Evolutionary conservation across 352 stramenopile species (phyloP).

Genomic region (Thalassiosira pacifica): DNA sequence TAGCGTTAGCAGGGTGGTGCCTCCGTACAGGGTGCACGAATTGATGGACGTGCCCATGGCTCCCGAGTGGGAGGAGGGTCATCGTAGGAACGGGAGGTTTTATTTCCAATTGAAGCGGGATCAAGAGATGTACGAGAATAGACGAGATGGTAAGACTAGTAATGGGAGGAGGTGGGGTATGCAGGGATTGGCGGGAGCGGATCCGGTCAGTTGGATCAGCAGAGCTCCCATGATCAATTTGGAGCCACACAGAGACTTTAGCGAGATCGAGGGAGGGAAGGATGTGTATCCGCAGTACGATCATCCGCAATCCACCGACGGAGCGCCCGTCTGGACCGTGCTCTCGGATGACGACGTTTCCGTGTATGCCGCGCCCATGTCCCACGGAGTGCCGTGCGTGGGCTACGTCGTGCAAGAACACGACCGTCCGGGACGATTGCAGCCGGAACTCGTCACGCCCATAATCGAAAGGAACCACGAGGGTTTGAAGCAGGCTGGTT

Average conservation of each 20-base stretch:
- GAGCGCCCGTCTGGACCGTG: slow-evolving; percentile 81
- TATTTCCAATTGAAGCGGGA: slow-evolving; percentile 59
- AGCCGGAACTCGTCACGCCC: slow-evolving; percentile 80
- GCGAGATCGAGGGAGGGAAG: slow-evolving; percentile 75
- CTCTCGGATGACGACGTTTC: slow-evolving; percentile 72
- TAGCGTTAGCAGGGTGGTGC: slow-evolving; percentile 82
- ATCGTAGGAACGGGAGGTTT: slow-evolving; percentile 61
- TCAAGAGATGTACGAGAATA: background rate
- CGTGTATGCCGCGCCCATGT: slow-evolving; percentile 89
- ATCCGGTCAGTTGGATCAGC: slow-evolving; percentile 77
- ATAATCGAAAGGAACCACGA: slow-evolving; percentile 83
- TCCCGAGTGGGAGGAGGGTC: slow-evolving; percentile 76
- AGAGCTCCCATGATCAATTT: slow-evolving; percentile 71
- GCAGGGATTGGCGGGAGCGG: slow-evolving; percentile 75
- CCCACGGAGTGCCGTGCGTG: slow-evolving; percentile 88
- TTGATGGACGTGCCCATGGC: slow-evolving; percentile 87
- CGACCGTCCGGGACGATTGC: slow-evolving; percentile 79
- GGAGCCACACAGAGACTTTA: slow-evolving; percentile 66
- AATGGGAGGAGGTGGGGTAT: slow-evolving; percentile 66
- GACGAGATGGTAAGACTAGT: slow-evolving; percentile 15
- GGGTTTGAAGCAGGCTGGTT: slow-evolving; percentile 73
- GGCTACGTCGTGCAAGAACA: slow-evolving; percentile 89
- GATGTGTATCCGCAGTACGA: slow-evolving; percentile 83
- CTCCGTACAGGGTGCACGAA: slow-evolving; percentile 88
- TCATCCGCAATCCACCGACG: slow-evolving; percentile 74